phyloP scores from a whole-genome alignment of 768 basidiomycete species.

The Russula sp. region DNA sequence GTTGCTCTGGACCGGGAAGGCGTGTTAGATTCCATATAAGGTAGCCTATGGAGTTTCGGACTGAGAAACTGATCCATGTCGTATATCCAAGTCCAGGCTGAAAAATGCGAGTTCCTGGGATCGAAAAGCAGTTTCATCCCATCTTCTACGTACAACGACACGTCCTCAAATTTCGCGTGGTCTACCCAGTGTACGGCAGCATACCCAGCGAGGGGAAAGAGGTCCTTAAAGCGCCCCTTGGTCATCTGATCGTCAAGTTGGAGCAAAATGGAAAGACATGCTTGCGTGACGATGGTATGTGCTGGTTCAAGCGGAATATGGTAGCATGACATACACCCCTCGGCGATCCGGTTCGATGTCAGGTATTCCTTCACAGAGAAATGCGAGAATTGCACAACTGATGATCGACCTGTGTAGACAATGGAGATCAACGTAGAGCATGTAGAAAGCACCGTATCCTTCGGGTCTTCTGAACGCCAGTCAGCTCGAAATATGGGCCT shows the following conservation, averaged over 20 bases:
- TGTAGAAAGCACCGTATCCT: too few relatives aligned
- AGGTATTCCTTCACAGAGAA: background rate
- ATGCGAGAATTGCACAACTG: too few relatives aligned
- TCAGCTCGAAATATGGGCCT: too few relatives aligned
- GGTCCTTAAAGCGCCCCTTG: background rate
- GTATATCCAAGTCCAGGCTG: background rate
- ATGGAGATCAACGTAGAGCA: too few relatives aligned
- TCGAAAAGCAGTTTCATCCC: background rate
- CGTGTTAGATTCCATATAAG: too few relatives aligned
- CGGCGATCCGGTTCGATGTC: too few relatives aligned
- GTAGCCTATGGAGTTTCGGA: background rate
- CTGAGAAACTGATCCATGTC: background rate
- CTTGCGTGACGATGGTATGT: too few relatives aligned
- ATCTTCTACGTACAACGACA: background rate
- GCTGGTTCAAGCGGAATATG: too few relatives aligned
- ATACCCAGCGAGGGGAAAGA: background rate
- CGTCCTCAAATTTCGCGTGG: background rate
- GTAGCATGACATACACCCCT: too few relatives aligned
- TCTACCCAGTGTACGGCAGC: background rate
- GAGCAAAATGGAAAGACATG: background rate
- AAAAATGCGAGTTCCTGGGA: background rate
- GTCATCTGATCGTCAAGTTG: background rate
- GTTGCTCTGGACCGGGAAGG: too few relatives aligned
- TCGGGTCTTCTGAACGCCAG: too few relatives aligned
- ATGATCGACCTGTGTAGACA: too few relatives aligned